Evolutionary conservation across 2,329 filamentous ascomycete species (phyloP), one percentile per base, ranked within the genome.

Genomic region (Leptographium procerum): DNA sequence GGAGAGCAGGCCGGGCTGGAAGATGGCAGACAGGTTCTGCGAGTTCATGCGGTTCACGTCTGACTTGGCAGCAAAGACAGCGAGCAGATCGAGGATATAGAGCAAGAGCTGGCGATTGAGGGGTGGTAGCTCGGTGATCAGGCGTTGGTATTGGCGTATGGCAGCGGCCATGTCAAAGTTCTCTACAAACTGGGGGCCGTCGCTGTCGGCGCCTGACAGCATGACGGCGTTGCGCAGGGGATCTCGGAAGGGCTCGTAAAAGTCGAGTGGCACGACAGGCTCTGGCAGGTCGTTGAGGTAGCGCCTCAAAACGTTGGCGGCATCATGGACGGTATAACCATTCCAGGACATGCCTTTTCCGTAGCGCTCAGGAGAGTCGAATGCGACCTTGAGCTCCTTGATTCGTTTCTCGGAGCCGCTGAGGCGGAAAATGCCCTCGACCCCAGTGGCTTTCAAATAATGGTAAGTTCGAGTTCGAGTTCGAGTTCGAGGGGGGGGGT

Each of bases 391-490:
- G 33, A 99, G 82, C 71, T 97, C 94, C 71, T 97, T 99, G 75
- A 99, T 99, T 62, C 94, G 88, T 75, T 96, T 97, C 69, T 96
- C 92, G 40, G 94, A 97, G 55, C 94, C 94, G 69, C 88, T 95
- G 50, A 99, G 78, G 51, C 94, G 90, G 69, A 99, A 99, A 60
- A 99, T 99, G 45, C 94, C 94, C 72, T 97, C 92, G 11, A 97
- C 83, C 64, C 91, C 86, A 65, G 92, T 97, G 34, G 94, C 94
- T 97, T 63, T n/a, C 52, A 61, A 14, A 14, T 10, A 1, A 68
- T 4, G 59, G 52, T 70, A 54, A 47, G 61, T 68, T 58, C 16
- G 33, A 24, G 9, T 10, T n/a, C n/a, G n/a, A n/a, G n/a, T n/a
- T n/a, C n/a, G n/a, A n/a, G n/a, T n/a, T n/a, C n/a, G n/a, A n/a